Evolutionary conservation across 345 rosid species (phyloP).

Genomic region (Microthlaspi erraticum): DNA sequence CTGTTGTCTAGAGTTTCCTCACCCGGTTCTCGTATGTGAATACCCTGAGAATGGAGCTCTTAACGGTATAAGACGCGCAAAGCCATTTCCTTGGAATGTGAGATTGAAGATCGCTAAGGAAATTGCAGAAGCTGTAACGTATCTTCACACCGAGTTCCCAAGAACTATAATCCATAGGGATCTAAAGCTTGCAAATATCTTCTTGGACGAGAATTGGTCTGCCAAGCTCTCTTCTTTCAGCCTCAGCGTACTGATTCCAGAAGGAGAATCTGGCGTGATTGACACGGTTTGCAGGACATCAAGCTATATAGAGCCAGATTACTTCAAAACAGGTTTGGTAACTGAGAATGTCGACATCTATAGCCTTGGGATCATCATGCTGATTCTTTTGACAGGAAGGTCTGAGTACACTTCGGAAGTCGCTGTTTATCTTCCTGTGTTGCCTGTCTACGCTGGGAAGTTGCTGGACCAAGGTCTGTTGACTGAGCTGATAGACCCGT

Average conservation of each 20-base stretch:
- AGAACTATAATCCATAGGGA: conserved; percentile 39
- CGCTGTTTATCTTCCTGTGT: conserved; percentile 25
- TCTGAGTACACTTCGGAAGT: conserved; percentile 15
- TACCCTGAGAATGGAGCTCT: conserved; percentile 32
- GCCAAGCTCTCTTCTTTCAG: conserved; percentile 35
- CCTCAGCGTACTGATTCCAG: conserved; percentile 28
- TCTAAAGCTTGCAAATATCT: conserved; percentile 34
- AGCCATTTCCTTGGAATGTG: conserved; percentile 34
- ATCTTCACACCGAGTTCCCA: conserved; percentile 37
- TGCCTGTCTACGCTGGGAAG: conserved; percentile 25
- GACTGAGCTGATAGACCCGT: conserved; percentile 24
- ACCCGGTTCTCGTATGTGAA: conserved; percentile 35
- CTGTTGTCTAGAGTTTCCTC: conserved; percentile 34
- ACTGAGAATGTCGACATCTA: conserved; percentile 37
- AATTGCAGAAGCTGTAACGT: conserved; percentile 27
- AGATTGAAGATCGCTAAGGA: conserved; percentile 30
- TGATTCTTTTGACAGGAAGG: conserved; percentile 30
- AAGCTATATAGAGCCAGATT: conserved; percentile 29
- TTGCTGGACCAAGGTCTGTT: background rate
- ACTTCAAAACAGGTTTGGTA: conserved; percentile 28
- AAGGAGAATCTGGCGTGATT: conserved; percentile 23
- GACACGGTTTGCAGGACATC: conserved; percentile 32
- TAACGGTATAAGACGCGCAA: conserved; percentile 4
- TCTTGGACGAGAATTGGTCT: conserved; percentile 28
- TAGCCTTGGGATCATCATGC: conserved; percentile 35